Evolutionary conservation across 129 eudicot species (phyloP).

Genomic region (Pulicaria dysenterica): DNA sequence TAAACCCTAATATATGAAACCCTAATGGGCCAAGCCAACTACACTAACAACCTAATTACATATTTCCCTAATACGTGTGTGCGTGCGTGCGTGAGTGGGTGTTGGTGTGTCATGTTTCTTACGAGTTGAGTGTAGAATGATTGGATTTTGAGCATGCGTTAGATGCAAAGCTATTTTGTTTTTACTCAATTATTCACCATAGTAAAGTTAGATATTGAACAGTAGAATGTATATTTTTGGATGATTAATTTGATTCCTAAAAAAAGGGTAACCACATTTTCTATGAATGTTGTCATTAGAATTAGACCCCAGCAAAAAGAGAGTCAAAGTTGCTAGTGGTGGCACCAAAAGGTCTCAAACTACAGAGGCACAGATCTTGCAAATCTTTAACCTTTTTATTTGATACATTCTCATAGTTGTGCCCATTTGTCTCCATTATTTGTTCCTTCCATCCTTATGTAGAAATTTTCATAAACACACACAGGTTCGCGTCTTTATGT

Average conservation of each 20-base stretch:
- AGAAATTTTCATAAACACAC: neutral
- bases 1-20: no score
- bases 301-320: slow-evolving; percentile 24
- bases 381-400: slow-evolving; percentile 17
- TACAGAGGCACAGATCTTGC: slow-evolving; percentile 28
- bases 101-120: no score
- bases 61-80: no score
- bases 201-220: slow-evolving; percentile 16
- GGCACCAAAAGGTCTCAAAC: slow-evolving; percentile 25
- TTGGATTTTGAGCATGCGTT: neutral
- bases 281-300: slow-evolving; percentile 29
- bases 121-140: no score
- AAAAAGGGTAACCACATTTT: slow-evolving; percentile 34
- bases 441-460: slow-evolving; percentile 22
- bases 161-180: slow-evolving; percentile 1
- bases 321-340: slow-evolving; percentile 30
- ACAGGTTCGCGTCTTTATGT: neutral
- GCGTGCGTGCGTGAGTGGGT: no score
- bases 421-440: slow-evolving; percentile 24
- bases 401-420: slow-evolving; percentile 19
- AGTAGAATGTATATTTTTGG: slow-evolving; percentile 4
- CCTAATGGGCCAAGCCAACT: no score
- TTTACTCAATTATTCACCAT: neutral
- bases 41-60: no score
- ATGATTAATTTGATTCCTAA: slow-evolving; percentile 13